These are phyloP conservation scores for Globisporangium irregulare DNA, from an alignment of 352 stramenopile genomes.

Conservation along the genomic window DNA sequence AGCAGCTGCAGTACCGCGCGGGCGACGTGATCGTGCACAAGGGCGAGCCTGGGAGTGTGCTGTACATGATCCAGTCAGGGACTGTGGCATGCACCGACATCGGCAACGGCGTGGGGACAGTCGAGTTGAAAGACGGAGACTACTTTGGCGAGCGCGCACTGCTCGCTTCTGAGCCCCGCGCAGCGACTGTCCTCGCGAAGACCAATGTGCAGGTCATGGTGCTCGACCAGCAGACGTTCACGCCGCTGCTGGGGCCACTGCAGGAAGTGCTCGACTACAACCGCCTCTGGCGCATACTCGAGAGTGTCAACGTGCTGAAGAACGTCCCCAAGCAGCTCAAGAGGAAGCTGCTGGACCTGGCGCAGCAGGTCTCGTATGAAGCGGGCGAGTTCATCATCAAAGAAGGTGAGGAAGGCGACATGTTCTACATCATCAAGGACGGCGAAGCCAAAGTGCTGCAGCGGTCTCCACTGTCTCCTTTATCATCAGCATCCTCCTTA, in stretches of 20 bases:
- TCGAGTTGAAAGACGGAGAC: slow-evolving; percentile 62
- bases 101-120: slow-evolving; percentile 35
- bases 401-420: slow-evolving; percentile 46
- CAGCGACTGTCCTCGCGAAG: slow-evolving; percentile 83
- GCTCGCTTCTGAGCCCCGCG: slow-evolving; percentile 78
- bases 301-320: slow-evolving; percentile 57
- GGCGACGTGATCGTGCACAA: slow-evolving; percentile 78
- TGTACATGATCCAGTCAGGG: slow-evolving; percentile 82
- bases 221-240: slow-evolving; percentile 91
- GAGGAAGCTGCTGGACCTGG: slow-evolving; percentile 40
- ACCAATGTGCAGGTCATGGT: slow-evolving; percentile 50
- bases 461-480: slow-evolving; percentile 17
- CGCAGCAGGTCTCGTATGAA: slow-evolving; percentile 39
- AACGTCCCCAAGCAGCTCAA: slow-evolving; percentile 35
- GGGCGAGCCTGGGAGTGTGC: slow-evolving; percentile 59
- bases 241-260: slow-evolving; percentile 87
- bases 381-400: slow-evolving; percentile 38
- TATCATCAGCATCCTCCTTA: not conserved
- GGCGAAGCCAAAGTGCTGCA: slow-evolving; percentile 43
- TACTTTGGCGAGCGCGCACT: slow-evolving; percentile 93
- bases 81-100: slow-evolving; percentile 59
- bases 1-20: slow-evolving; percentile 41
- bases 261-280: slow-evolving; percentile 82
- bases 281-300: slow-evolving; percentile 43
- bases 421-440: slow-evolving; percentile 63